phyloP scores from a whole-genome alignment of 306 rosid species.

The Astragalus glycyphyllos region DNA sequence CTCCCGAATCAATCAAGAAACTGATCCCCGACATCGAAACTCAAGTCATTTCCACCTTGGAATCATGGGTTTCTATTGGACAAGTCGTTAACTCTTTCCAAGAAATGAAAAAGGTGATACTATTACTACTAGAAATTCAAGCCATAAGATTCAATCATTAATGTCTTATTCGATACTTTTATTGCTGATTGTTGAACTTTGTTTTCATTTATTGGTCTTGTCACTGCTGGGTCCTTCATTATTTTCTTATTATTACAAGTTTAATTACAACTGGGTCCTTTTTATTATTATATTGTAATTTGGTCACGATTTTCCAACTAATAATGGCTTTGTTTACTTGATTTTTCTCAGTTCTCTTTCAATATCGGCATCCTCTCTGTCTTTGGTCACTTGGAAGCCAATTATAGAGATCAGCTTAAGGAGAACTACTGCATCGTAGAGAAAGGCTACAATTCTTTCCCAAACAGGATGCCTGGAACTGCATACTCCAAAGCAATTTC shows the following conservation, averaged over 20 bases:
- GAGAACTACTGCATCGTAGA: slow-evolving; percentile 73
- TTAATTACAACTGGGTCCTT: slow-evolving; percentile 18
- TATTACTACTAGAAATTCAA: background rate
- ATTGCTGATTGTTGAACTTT: slow-evolving; percentile 39
- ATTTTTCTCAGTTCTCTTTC: slow-evolving; percentile 67
- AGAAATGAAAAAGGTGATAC: slow-evolving; percentile 78
- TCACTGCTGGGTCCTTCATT: slow-evolving; percentile 1
- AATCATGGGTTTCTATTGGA: slow-evolving; percentile 66
- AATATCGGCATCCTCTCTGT: slow-evolving; percentile 76
- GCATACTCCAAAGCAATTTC: slow-evolving; percentile 77
- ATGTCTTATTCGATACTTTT: slow-evolving; percentile 29
- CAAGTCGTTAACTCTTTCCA: slow-evolving; percentile 58
- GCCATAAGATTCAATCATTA: background rate
- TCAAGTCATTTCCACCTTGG: slow-evolving; percentile 59
- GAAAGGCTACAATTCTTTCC: slow-evolving; percentile 91
- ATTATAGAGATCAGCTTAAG: slow-evolving; percentile 63
- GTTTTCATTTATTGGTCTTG: slow-evolving; percentile 38
- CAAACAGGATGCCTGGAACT: slow-evolving; percentile 69
- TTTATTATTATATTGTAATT: slow-evolving; percentile 21
- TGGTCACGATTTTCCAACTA: slow-evolving; percentile 1
- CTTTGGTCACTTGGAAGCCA: slow-evolving; percentile 64
- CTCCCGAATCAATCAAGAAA: slow-evolving; percentile 58
- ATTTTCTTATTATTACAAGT: slow-evolving; percentile 2
- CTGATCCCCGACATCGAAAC: slow-evolving; percentile 56
- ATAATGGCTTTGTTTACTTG: slow-evolving; percentile 33